A percentile compares a stretch with the other conserved stretches of the same genome.
phyloP scores from a whole-genome alignment of 306 rosid genomes.

The Vigna unguiculata region DNA sequence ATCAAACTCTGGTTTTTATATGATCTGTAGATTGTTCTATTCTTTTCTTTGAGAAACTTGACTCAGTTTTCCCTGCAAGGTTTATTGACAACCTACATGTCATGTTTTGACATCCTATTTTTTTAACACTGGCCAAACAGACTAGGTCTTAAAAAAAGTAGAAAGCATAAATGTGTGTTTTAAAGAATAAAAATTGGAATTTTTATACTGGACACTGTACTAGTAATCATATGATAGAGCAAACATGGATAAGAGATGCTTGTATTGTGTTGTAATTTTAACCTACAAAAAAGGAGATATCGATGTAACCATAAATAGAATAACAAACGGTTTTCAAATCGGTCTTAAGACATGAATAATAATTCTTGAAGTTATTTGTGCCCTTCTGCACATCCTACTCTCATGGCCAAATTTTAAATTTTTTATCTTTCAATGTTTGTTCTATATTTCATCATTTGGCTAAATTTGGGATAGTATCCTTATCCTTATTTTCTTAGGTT shows the following conservation, averaged over 20 bases:
- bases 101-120: conserved; percentile 13
- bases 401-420: not conserved
- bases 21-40: conserved; percentile 1
- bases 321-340: not conserved
- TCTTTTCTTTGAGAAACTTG: conserved; percentile 3
- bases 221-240: conserved; percentile 4
- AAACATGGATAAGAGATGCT: conserved; percentile 2
- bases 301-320: not conserved
- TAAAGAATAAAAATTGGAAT: conserved; percentile 5
- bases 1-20: not conserved
- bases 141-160: not conserved
- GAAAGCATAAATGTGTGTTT: not conserved
- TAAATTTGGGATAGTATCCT: conserved; percentile 30
- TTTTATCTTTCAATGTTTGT: conserved; percentile 14
- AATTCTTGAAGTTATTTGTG: not conserved
- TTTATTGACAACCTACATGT: not conserved
- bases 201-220: not conserved
- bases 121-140: not conserved
- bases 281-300: not conserved
- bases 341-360: conserved; percentile 7
- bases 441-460: conserved; percentile 8
- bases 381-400: no score
- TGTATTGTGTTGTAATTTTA: not conserved
- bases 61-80: conserved; percentile 24
- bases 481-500: conserved; percentile 19